Base-by-base conservation (phyloP, 2,329 filamentous ascomycete species). In the Xylaria sp. region DNA sequence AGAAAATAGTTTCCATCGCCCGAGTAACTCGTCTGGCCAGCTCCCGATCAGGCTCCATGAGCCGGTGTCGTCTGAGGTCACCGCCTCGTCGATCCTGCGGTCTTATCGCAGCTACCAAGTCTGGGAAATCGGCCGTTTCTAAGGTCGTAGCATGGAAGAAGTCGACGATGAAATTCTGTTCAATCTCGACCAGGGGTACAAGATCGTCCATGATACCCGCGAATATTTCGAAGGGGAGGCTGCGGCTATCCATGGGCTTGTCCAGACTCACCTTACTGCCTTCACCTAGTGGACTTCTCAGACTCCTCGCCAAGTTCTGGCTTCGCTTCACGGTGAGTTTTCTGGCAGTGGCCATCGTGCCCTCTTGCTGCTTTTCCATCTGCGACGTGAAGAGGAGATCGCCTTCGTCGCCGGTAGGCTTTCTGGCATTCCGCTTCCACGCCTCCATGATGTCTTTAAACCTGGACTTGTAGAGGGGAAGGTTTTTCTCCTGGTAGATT, bases 111-210 rank as follows among this genome's bases (percentile, higher is more conserved):
- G 82, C 78, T 17, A 97, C 88, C 2, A 88, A 82, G 61, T 97
- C 94, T 1, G 89, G 81, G 68, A 97, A 97, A 68, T 97, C 92
- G 16, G 83, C 74, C 34, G 86, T 87, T 65, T 92, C 88, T 22
- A 93, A 79, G 1, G 91, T 95, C n/a, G 89, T 90, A 21, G 94
- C 85, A 65, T 97, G 93, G 81, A 97, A 97, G 71, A 97, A 94
- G 63, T 96, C 91, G n/a, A 96, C 87, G 44, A 97, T 80, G 69
- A 97, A 99, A 69, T 97, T 97, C 71, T 99, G 93, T 73, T 99
- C 94, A 71, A 93, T 92, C 63, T 91, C 87, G 54, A 97, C 86
- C 51, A 96, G 80, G 5, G 89, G 90, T 41, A 92, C 76, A 60
- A 94, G 84, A 65, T 97, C 91, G 52, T 94, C 89, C 57, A 97